phyloP scores from a whole-genome alignment of 805 yeast genomes.

The Candida glaebosa region DNA sequence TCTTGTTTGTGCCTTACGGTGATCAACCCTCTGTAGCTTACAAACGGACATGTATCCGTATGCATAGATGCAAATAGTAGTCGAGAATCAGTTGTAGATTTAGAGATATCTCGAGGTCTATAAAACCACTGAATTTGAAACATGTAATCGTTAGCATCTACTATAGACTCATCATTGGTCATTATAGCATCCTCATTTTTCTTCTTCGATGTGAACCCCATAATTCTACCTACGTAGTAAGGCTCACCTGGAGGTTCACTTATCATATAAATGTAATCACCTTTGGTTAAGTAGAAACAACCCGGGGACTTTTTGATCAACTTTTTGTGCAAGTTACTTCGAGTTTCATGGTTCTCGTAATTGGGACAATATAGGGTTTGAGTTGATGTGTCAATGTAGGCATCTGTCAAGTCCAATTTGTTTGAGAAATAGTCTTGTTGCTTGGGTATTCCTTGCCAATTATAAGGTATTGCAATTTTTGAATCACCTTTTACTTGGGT shows the following conservation, averaged over 20 bases:
- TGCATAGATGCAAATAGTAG: slow-evolving; percentile 81
- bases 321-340: slow-evolving; percentile 5
- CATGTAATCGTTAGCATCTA: slow-evolving; percentile 49
- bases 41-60: slow-evolving; percentile 75
- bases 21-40: slow-evolving; percentile 72
- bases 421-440: slow-evolving; percentile 40
- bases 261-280: slow-evolving; percentile 76
- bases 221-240: slow-evolving; percentile 78
- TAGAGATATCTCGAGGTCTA: slow-evolving; percentile 79
- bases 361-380: slow-evolving; percentile 38
- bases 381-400: slow-evolving; percentile 35
- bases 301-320: slow-evolving; percentile 23
- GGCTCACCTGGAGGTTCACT: slow-evolving; percentile 96
- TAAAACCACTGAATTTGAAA: slow-evolving; percentile 89
- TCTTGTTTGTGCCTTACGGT: slow-evolving; percentile 67
- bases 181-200: slow-evolving; percentile 6
- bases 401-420: slow-evolving; percentile 38
- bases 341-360: slow-evolving; percentile 13
- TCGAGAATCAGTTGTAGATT: slow-evolving; percentile 66
- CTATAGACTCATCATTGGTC: slow-evolving; percentile 14
- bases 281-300: slow-evolving; percentile 41
- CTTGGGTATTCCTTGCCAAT: slow-evolving; percentile 48
- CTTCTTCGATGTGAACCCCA: slow-evolving; percentile 52
- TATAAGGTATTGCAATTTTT: slow-evolving; percentile 31
- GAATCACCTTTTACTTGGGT: slow-evolving; percentile 3